Conservation (phyloP, 2,329 filamentous ascomycete species). For the Eutypella sp. region DNA sequence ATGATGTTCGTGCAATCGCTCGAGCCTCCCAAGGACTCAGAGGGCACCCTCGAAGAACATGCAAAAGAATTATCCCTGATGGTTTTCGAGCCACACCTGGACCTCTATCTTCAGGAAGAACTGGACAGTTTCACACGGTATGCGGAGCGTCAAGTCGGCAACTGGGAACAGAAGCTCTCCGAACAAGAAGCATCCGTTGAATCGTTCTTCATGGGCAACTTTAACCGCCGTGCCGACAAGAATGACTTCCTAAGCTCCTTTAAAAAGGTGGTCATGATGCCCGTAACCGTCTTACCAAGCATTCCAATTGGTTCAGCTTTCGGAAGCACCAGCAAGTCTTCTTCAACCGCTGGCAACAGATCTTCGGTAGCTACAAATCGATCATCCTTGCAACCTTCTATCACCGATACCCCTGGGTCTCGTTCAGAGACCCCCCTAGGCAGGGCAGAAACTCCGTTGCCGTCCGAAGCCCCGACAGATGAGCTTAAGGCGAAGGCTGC, state of each 20-base stretch:
- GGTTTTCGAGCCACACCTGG: constrained; percentile 89
- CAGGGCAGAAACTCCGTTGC: constrained; percentile 39
- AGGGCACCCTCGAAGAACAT: constrained; percentile 56
- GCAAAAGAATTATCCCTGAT: constrained; percentile 63
- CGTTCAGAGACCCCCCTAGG: constrained; percentile 45
- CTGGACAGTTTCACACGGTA: constrained; percentile 76
- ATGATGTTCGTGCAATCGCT: constrained; percentile 71
- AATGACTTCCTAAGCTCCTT: constrained; percentile 94
- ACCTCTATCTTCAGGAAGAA: constrained; percentile 88
- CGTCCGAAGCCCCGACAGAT: constrained; percentile 70
- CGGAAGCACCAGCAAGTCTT: constrained; percentile 35
- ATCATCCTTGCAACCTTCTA: constrained; percentile 17
- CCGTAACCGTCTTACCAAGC: constrained; percentile 80
- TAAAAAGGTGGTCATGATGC: constrained; percentile 99
- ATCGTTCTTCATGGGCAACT: constrained; percentile 91
- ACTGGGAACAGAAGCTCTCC: constrained; percentile 87
- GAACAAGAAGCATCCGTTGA: constrained; percentile 89
- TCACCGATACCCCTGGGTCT: constrained; percentile 32
- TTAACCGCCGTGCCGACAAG: constrained; percentile 92
- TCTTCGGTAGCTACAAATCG: constrained; percentile 20
- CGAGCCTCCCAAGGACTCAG: constrained; percentile 58
- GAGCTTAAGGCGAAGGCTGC: constrained; percentile 97
- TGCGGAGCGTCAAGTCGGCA: constrained; percentile 69
- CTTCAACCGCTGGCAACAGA: constrained; percentile 15
- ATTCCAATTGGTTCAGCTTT: constrained; percentile 58